Evolutionary conservation across 768 basidiomycete species (phyloP), one percentile per base, ranked within the genome.

Genomic region (Chlorophyllum brunneum): DNA sequence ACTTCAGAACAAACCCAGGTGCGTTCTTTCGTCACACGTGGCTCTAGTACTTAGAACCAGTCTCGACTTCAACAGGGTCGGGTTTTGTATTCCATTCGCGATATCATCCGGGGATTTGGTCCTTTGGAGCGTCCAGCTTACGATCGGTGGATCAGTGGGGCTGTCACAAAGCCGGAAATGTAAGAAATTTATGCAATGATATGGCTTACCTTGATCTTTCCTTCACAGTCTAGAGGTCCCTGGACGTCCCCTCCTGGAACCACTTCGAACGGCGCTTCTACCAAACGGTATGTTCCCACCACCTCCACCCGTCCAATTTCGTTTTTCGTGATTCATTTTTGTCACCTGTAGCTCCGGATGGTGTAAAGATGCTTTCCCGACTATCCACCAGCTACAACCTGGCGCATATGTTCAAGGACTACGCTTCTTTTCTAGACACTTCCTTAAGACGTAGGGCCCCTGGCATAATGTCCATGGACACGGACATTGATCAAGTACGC

Each of bases 91-190:
- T 53, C 51, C 16, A 11, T 31, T 18, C 51, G 43, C 8, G 78
- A 83, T 49, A 78, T 88, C 40, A 77, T 80, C 2, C 75, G 88
- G 56, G 87, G 86, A 2, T 74, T 88, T 58, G 69, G 77, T 6
- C 56, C 66, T 22, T 51, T 63, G 4, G 66, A 68, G 15, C 58
- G 71, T 16, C 55, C 55, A 13, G 58, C 61, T 2, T 81, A 78
- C 57, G 63, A 75, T 18, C 63, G 63, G 11, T 76, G 76, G 77
- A 54, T 56, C 59, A 43, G 46, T 71, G 30, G 60, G 11, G 22
- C 22, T 29, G 37, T 53, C 27, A 16, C 31, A n/a, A 37, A 23
- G 13, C 43, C 26, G 16, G 22, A 53, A 23, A 53, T 10, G 51
- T 53, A 34, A 53, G 43, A 36, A 23, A 15, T 18, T 8, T 30